Evolutionary conservation across 495 filamentous ascomycete species (phyloP), one percentile per base, ranked within the genome.

Genomic region (Xylaria intraflava): DNA sequence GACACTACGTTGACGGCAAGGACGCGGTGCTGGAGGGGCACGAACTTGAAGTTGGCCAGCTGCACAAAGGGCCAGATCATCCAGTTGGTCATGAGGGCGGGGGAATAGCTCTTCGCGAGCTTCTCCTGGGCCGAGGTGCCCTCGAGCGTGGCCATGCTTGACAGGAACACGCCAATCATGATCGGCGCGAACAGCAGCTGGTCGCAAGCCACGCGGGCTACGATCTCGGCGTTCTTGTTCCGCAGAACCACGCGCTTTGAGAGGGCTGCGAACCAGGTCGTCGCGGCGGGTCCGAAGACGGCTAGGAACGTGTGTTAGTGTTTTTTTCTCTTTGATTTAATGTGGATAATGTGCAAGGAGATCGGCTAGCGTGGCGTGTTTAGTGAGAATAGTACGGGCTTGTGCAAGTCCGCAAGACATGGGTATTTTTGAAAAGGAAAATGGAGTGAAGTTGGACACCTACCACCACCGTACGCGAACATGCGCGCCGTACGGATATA

Each of bases 21-120:
- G 29, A 98, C 79, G 53, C 92, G 73, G 65, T 90, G 84, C 58
- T 97, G 79, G 60, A 96, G 69, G 12, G 93, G 93, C 48, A 97
- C 86, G 40, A 94, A 74, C 65, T 85, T 84, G 75, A 98, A 97
- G 73, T 98, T 98, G 57, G 85, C 78, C 47, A 85, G 70, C 74
- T 98, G 93, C 53, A 97, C 90, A 55, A 80, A 81, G 8, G 93
- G 94, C 93, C 94, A 98, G 44, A 98, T 76, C 69, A 89, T 82
- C 77, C 87, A 90, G 68, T 98, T 98, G 62, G 85, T 87, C 64
- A 76, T 79, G 67, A 97, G 76, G 41, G 84, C 86, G 5, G 77
- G 72, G 46, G 64, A 58, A 64, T 90, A 98, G 49, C 75, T 84
- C 55, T 72, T 79, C 33, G 77, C 67, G 47, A 90, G 72, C 77